Base-by-base conservation (phyloP, 148 eudicot species). In the Rhododendron ferrugineum region DNA sequence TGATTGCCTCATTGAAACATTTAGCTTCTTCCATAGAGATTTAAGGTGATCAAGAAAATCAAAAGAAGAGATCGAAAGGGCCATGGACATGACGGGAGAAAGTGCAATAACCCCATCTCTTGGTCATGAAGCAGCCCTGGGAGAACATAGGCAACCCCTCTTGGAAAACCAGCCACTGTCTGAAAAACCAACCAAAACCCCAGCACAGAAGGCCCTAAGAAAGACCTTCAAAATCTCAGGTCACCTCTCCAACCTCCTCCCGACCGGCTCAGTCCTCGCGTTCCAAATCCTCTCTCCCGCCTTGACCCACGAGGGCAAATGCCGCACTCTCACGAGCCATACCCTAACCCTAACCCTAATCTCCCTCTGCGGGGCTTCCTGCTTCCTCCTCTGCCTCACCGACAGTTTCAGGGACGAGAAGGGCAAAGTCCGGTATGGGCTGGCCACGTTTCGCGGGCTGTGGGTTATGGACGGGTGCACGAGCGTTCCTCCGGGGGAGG, bases 351-450 rank as follows among this genome's bases (percentile, higher is more conserved):
- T 84, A 44, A 64, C 80, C 44, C 88, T 95, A 6, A 68, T 95
- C 32, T 37, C 78, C 1, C 56, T 95, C 23, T 88, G 92, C 56
- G 83, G 89, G 6, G 4, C 90, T 23, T 84, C 95, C 0, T 96
- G 93, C 83, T 89, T 94, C 74, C 62, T 92, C 5, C 73, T 92
- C 46, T 89, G 94, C 72, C 93, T 96, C 84, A 92, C 92, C 6
- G 98, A 96, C 52, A 96, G 98, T 77, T 82, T 92, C 82, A 81
- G 90, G 70, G 98, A 94, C 73, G 88, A 87, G 26, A 87, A 86
- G 2, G 98, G 98, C 1, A 94, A 93, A 85, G 91, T 96, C n/a
- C 89, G 95, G 42, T 94, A 96, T 64, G 97, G 94, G 0, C 1
- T 96, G 28, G 97, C 97, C 5, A 96, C 98, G 0, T 87, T 88